Percentiles rank a stretch among this genome's conserved stretches.
phyloP scores from a whole-genome alignment of 352 stramenopile species.

The Pythium inflatum region DNA sequence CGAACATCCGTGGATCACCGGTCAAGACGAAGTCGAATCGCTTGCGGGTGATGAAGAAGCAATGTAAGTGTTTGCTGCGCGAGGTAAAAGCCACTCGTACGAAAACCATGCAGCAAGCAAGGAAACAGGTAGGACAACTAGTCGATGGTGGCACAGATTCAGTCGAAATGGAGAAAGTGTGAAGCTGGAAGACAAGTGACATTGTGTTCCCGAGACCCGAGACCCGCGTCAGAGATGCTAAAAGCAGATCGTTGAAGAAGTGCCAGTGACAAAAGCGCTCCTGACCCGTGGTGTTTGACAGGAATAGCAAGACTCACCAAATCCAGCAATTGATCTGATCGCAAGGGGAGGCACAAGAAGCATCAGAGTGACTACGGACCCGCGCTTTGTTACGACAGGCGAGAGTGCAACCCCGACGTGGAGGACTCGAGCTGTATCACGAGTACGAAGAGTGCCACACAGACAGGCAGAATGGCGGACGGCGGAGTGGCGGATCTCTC shows the following conservation, averaged over 20 bases:
- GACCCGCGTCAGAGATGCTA: background rate
- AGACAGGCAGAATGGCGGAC: slow-evolving; percentile 28
- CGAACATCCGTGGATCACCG: slow-evolving; percentile 92
- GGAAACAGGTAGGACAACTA: background rate
- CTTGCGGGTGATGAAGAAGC: slow-evolving; percentile 23
- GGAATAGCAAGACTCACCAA: slow-evolving; percentile 11
- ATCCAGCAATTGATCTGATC: background rate
- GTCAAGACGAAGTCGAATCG: slow-evolving; percentile 23
- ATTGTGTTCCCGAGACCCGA: no score
- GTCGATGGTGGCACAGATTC: background rate
- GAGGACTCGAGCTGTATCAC: background rate
- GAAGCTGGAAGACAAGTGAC: no score
- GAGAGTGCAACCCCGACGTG: background rate
- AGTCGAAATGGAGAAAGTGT: no score
- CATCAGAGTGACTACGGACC: no score
- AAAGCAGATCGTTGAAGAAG: background rate
- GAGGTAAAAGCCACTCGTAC: no score
- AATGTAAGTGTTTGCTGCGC: slow-evolving; percentile 3
- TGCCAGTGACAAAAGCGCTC: background rate
- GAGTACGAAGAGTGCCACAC: background rate
- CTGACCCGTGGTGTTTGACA: background rate
- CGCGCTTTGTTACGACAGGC: no score
- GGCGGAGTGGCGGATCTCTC: slow-evolving; percentile 52
- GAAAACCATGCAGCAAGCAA: background rate
- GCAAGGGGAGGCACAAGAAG: background rate